A percentile compares a stretch with the other conserved stretches of the same genome.
These are phyloP conservation scores for Ochetophila trinervis DNA, from an alignment of 306 rosid genomes.

Conservation along the genomic window DNA sequence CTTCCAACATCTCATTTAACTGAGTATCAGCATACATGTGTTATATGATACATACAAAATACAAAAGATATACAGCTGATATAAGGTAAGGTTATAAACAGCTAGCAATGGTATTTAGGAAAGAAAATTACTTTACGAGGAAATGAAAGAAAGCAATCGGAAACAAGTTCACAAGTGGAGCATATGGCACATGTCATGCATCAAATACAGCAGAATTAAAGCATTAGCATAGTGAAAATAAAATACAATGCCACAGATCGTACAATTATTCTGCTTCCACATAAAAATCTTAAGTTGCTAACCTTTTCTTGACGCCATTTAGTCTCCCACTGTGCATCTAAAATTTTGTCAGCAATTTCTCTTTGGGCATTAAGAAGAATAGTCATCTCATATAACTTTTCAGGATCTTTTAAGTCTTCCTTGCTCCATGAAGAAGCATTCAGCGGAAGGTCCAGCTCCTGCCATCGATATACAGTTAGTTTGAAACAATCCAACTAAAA, in stretches of 20 bases:
- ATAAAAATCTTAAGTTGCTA: slow-evolving; percentile 15
- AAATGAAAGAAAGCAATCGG: neutral
- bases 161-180: too few relatives aligned
- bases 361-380: slow-evolving; percentile 93
- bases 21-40: slow-evolving; percentile 35
- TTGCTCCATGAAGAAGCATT: slow-evolving; percentile 87
- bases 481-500: slow-evolving; percentile 1
- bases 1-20: slow-evolving; percentile 81
- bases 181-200: too few relatives aligned
- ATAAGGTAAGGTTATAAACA: neutral
- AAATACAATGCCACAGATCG: too few relatives aligned
- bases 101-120: neutral
- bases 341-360: slow-evolving; percentile 82
- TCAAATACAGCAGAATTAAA: too few relatives aligned
- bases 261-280: too few relatives aligned
- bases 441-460: slow-evolving; percentile 90
- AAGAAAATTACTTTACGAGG: neutral
- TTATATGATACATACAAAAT: neutral
- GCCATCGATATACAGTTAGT: slow-evolving; percentile 40
- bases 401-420: slow-evolving; percentile 82
- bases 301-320: slow-evolving; percentile 96
- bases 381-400: slow-evolving; percentile 80
- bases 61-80: neutral
- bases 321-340: slow-evolving; percentile 90
- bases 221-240: too few relatives aligned